phyloP scores from a whole-genome alignment of 2,329 filamentous ascomycete species.

The Botryotinia narcissicola region DNA sequence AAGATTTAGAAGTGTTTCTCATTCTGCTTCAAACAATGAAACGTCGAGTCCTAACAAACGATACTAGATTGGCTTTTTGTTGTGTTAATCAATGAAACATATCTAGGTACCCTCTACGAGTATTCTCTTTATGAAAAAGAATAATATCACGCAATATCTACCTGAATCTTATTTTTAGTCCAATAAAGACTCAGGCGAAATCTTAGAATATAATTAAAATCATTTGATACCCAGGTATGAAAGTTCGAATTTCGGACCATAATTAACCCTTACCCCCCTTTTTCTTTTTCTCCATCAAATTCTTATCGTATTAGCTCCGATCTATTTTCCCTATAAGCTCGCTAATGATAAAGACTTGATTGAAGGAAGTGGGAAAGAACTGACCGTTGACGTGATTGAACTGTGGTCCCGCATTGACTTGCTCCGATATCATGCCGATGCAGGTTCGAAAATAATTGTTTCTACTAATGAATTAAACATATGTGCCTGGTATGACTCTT shows the following conservation, averaged over 20 bases:
- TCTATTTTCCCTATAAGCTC: neutral
- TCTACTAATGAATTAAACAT: neutral
- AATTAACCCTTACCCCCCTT: neutral
- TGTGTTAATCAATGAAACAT: neutral
- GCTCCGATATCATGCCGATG: slow-evolving; percentile 21
- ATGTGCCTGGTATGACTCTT: slow-evolving; percentile 19
- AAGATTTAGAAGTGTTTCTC: neutral
- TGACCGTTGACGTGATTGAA: slow-evolving; percentile 6
- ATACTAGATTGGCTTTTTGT: neutral
- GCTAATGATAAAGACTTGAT: slow-evolving; percentile 8
- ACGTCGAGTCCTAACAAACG: neutral
- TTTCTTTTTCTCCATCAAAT: slow-evolving; percentile 3
- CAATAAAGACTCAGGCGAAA: neutral
- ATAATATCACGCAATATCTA: slow-evolving; percentile 6
- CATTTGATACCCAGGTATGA: neutral
- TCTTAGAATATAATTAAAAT: neutral
- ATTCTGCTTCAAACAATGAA: slow-evolving; percentile 1
- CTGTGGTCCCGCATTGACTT: neutral
- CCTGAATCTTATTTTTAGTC: neutral
- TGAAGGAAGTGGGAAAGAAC: neutral
- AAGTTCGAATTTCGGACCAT: neutral
- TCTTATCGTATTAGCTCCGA: slow-evolving; percentile 12
- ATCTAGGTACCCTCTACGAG: neutral
- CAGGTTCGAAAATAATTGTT: slow-evolving; percentile 13
- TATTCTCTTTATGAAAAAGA: neutral